Evolutionary conservation across 352 stramenopile genomes (phyloP), one percentile per base, ranked within the genome.

Genomic region (Phytopythium kandeliae): DNA sequence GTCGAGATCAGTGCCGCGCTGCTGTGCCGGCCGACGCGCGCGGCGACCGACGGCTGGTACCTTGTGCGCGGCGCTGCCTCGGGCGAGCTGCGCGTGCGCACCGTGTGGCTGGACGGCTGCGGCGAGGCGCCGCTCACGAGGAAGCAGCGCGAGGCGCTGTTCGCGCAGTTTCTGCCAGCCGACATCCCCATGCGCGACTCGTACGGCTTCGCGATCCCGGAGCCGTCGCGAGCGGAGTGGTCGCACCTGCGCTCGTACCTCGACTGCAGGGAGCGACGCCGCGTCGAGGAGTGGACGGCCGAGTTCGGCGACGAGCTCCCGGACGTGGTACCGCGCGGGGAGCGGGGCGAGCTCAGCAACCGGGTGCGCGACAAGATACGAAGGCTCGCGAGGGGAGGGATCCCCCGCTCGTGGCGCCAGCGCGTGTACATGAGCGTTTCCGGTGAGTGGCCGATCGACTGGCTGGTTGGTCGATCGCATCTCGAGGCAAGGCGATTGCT

Each of bases 401-500:
- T 92, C 15, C 78, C 81, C 19, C 70, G 75, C 1, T 69, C 80
- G 30, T 78, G 80, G 65, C 71, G 81, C 33, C 63, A 87, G 55
- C 62, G 61, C 15, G 77, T 87, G 19, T 92, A 92, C 37, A 85
- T 90, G 73, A 71, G 67, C 44, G 64, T 89, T 34, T 88, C 78
- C 30, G 71, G 71, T 63, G 43, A 28, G 62, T 26, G 22, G 40
- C 38, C 9, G 5, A 3, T 15, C 33, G 6, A 2, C 2, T 47
- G 3, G n/a, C n/a, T n/a, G n/a, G n/a, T n/a, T n/a, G n/a, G n/a
- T n/a, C n/a, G n/a, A n/a, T n/a, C n/a, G n/a, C n/a, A n/a, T n/a
- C n/a, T n/a, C n/a, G n/a, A n/a, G n/a, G n/a, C n/a, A n/a, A n/a
- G n/a, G n/a, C n/a, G n/a, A n/a, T n/a, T n/a, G n/a, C n/a, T n/a